Evolutionary conservation across 2,329 filamentous ascomycete species (phyloP).

Genomic region (Pezicula radicicola): DNA sequence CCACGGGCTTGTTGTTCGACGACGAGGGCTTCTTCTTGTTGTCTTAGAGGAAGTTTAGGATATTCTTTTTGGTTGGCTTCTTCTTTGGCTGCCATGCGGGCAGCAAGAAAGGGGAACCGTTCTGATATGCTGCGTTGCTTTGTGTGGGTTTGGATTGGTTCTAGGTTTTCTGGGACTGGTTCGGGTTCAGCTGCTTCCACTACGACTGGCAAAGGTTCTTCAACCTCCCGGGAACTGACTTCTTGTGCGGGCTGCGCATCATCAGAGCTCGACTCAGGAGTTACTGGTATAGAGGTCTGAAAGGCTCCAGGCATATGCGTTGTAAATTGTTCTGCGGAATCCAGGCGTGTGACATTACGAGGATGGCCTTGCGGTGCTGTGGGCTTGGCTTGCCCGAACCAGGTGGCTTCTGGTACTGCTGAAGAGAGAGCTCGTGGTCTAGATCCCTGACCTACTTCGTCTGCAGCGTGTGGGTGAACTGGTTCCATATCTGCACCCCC

Average conservation of each 20-base stretch:
- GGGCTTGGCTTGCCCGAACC: background rate
- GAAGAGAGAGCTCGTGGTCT: background rate
- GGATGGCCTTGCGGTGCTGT: background rate
- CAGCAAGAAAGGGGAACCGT: background rate
- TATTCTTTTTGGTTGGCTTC: background rate
- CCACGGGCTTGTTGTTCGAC: background rate
- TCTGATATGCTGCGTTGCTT: background rate
- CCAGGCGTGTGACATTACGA: background rate
- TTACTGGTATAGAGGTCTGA: background rate
- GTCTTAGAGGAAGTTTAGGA: no score
- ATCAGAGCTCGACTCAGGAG: background rate
- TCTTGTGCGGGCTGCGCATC: background rate
- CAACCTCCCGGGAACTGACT: no score
- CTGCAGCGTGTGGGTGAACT: background rate
- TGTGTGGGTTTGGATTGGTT: background rate
- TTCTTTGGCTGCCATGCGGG: background rate
- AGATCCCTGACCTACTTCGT: background rate
- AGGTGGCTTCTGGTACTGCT: background rate
- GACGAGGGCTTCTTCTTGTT: background rate
- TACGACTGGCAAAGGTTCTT: no score
- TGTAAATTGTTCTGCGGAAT: background rate
- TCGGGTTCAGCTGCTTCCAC: no score
- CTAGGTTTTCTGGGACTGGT: background rate
- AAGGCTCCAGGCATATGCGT: background rate
- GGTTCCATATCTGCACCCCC: background rate